These are phyloP conservation scores for Vitis rupestris DNA, from an alignment of 164 flowering plant genomes.

Conservation along the genomic window DNA sequence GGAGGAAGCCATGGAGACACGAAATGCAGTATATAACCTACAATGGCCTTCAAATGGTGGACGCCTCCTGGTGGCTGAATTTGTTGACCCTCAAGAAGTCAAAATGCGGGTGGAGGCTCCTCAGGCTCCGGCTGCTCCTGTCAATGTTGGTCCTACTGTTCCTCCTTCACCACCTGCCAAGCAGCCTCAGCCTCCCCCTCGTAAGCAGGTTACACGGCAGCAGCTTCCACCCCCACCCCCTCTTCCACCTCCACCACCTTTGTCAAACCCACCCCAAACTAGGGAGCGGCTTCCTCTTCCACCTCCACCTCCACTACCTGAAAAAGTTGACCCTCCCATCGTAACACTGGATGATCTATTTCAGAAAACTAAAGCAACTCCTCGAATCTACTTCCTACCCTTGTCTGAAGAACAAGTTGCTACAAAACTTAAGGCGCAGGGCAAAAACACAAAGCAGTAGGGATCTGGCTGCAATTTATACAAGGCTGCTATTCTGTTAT, in stretches of 20 bases:
- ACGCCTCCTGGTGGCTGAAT: conserved; percentile 72
- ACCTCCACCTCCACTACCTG: conserved; percentile 41
- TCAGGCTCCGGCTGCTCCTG: conserved; percentile 35
- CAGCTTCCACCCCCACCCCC: conserved; percentile 53
- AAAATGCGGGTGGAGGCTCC: conserved; percentile 51
- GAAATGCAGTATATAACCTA: conserved; percentile 83
- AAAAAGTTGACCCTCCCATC: conserved; percentile 66
- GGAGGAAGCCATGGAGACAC: conserved; percentile 83
- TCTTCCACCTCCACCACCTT: conserved; percentile 59
- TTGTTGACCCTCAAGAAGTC: conserved; percentile 89
- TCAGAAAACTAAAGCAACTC: conserved; percentile 69
- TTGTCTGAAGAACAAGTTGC: conserved; percentile 80
- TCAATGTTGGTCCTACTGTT: conserved; percentile 13
- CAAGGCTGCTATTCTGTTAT: conserved; percentile 14
- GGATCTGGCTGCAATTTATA: conserved; percentile 15
- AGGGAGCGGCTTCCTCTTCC: conserved; percentile 55
- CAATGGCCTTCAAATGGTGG: conserved; percentile 98
- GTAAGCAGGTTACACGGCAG: conserved; percentile 30
- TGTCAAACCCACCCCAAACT: conserved; percentile 36
- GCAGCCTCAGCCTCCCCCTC: conserved; percentile 48
- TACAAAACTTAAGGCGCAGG: conserved; percentile 47
- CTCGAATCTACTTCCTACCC: conserved; percentile 86
- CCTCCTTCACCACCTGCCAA: conserved; percentile 14
- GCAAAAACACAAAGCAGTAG: conserved; percentile 39
- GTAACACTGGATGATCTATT: conserved; percentile 87